phyloP scores from a whole-genome alignment of 2,329 filamentous ascomycete genomes.

The Clonostachys sp. region DNA sequence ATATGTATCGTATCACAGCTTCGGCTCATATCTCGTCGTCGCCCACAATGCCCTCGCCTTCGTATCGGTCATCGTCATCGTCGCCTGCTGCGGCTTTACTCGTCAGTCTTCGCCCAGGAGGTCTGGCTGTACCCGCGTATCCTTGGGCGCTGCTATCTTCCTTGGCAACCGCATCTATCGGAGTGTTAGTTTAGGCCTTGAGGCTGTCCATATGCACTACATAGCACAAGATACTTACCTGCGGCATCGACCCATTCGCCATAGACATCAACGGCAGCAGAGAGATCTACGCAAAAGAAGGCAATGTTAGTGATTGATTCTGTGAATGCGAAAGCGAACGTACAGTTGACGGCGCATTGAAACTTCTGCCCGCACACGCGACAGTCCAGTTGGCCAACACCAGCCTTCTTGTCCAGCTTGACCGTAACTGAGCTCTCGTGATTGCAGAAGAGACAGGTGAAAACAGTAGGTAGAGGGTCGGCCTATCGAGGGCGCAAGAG shows the following conservation, averaged over 20 bases:
- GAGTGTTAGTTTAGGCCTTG: constrained; percentile 3
- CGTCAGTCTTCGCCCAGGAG: constrained; percentile 1
- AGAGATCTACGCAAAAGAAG: constrained; percentile 60
- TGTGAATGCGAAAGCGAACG: constrained; percentile 18
- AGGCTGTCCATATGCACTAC: not conserved
- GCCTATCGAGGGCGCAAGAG: constrained; percentile 35
- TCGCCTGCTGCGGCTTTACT: constrained; percentile 1
- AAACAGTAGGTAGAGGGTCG: constrained; percentile 74
- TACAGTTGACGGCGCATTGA: constrained; percentile 90
- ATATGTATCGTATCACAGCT: not conserved
- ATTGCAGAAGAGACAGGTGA: constrained; percentile 97
- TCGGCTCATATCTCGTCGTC: constrained; percentile 36
- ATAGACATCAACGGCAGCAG: constrained; percentile 90
- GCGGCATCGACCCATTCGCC: constrained; percentile 95
- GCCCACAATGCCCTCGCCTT: constrained; percentile 45
- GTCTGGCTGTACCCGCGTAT: constrained; percentile 18
- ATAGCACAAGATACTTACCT: constrained; percentile 26
- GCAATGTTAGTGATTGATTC: constrained; percentile 2
- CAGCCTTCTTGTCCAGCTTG: constrained; percentile 89
- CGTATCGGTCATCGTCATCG: constrained; percentile 47
- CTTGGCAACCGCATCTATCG: constrained; percentile 44
- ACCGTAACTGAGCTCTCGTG: constrained; percentile 90
- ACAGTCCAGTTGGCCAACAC: constrained; percentile 80
- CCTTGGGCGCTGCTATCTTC: constrained; percentile 24
- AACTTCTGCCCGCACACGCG: constrained; percentile 93